Conservation (phyloP, 1,139 yeast genomes). For the Diutina scorzettiae region DNA sequence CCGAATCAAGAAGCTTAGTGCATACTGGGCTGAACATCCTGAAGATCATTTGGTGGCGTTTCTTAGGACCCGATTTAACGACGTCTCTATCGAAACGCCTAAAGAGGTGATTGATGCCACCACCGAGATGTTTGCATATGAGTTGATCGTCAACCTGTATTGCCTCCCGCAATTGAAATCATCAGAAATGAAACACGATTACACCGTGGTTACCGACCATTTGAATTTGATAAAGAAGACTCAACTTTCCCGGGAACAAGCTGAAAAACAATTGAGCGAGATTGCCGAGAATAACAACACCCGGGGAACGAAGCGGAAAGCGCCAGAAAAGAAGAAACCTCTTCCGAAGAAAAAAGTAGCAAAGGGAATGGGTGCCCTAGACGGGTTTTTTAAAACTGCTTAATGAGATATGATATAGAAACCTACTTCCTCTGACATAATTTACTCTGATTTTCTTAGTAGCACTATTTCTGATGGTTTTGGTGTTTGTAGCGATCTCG, state of each 20-base stretch:
- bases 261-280: slow-evolving; percentile 24
- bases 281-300: slow-evolving; percentile 13
- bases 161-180: slow-evolving; percentile 12
- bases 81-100: slow-evolving; percentile 16
- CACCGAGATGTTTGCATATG: slow-evolving; percentile 16
- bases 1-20: slow-evolving; percentile 33
- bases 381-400: slow-evolving; percentile 49
- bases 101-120: slow-evolving; percentile 17
- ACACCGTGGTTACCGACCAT: slow-evolving; percentile 20
- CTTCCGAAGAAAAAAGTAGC: slow-evolving; percentile 31
- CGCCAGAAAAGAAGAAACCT: slow-evolving; percentile 14
- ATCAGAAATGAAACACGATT: slow-evolving; percentile 15
- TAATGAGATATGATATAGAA: slow-evolving; percentile 18
- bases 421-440: no score
- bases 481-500: no score
- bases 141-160: slow-evolving; percentile 21
- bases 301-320: slow-evolving; percentile 10
- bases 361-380: slow-evolving; percentile 49
- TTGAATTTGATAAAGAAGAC: slow-evolving; percentile 16
- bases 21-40: slow-evolving; percentile 34
- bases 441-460: no score
- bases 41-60: slow-evolving; percentile 18
- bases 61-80: slow-evolving; percentile 19
- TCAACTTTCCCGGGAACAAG: slow-evolving; percentile 20
- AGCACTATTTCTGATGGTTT: slow-evolving; percentile 7